Evolutionary conservation across 78 protist genomes (phyloP).

Genomic region (Polysphondylium violaceum): DNA sequence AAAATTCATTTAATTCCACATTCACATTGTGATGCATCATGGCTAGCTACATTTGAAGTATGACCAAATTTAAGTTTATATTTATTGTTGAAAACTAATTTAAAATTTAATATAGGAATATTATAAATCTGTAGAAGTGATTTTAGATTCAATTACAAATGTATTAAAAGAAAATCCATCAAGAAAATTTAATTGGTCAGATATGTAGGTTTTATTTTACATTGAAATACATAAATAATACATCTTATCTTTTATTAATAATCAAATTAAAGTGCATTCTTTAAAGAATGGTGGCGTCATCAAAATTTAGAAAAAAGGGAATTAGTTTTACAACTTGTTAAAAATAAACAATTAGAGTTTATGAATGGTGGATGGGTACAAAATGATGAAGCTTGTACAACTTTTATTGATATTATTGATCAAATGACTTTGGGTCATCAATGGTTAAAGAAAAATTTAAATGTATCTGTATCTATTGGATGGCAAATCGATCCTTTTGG

Average conservation of each 20-base stretch:
- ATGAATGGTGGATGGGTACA: slow-evolving; percentile 89
- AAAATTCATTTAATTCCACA: slow-evolving; percentile 63
- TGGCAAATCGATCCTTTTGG: slow-evolving; percentile 97
- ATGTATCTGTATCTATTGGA: slow-evolving; percentile 38
- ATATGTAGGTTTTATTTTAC: neutral
- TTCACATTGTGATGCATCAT: slow-evolving; percentile 86
- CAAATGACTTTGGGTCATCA: slow-evolving; percentile 90
- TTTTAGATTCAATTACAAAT: neutral
- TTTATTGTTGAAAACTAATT: slow-evolving; percentile 11
- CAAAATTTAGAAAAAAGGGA: neutral
- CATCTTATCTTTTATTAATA: neutral
- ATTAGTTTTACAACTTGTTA: slow-evolving; percentile 13
- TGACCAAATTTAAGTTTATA: slow-evolving; percentile 28
- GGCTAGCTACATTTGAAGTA: slow-evolving; percentile 79
- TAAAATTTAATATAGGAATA: slow-evolving; percentile 3
- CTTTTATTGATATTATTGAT: slow-evolving; percentile 57
- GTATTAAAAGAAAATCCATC: neutral
- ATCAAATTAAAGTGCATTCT: slow-evolving; percentile 53
- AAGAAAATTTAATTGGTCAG: neutral
- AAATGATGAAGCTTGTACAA: slow-evolving; percentile 89
- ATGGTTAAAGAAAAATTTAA: slow-evolving; percentile 73
- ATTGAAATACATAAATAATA: neutral
- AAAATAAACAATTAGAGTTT: slow-evolving; percentile 75
- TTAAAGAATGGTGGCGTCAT: slow-evolving; percentile 78
- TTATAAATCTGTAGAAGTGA: neutral